phyloP scores from a whole-genome alignment of 805 yeast species.

The Candida broadrunensis region DNA sequence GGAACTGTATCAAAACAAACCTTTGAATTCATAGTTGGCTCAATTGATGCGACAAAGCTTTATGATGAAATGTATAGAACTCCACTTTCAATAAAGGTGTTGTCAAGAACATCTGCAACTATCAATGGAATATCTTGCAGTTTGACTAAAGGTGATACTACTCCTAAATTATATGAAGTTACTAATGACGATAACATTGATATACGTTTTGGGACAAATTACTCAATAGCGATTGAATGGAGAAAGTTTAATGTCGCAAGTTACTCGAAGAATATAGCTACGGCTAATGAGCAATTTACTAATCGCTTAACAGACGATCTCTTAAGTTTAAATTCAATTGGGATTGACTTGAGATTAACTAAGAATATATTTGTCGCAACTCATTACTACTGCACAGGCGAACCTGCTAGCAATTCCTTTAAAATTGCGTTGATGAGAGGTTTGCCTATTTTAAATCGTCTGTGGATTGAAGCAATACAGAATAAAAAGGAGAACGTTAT shows the following conservation, averaged over 20 bases:
- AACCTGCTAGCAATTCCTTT: slow-evolving; percentile 10
- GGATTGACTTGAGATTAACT: slow-evolving; percentile 18
- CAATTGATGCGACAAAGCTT: slow-evolving; percentile 3
- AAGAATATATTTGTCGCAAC: slow-evolving; percentile 17
- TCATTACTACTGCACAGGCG: slow-evolving; percentile 17
- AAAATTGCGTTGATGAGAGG: slow-evolving; percentile 25
- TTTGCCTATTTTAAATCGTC: slow-evolving; percentile 21
- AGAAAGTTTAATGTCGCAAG: slow-evolving; percentile 13
- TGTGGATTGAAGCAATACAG: slow-evolving; percentile 20
- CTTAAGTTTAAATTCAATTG: slow-evolving; percentile 2
- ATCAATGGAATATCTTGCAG: slow-evolving; percentile 23
- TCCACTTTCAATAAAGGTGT: slow-evolving; percentile 17
- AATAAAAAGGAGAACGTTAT: slow-evolving; percentile 10
- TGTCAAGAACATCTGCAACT: slow-evolving; percentile 28
- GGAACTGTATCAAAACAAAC: slow-evolving; percentile 29
- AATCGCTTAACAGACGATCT: slow-evolving; percentile 1
- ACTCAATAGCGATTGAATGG: slow-evolving; percentile 21
- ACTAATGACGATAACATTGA: slow-evolving; percentile 4
- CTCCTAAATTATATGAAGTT: slow-evolving; percentile 1
- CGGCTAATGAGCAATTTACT: background rate
- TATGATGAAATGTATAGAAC: slow-evolving; percentile 8
- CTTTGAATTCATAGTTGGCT: slow-evolving; percentile 16
- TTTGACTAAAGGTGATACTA: slow-evolving; percentile 10
- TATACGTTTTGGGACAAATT: slow-evolving; percentile 8
- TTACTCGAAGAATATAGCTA: slow-evolving; percentile 1